Evolutionary conservation across 2,329 filamentous ascomycete species (phyloP), one percentile per base, ranked within the genome.

Genomic region (Coniella vitis): DNA sequence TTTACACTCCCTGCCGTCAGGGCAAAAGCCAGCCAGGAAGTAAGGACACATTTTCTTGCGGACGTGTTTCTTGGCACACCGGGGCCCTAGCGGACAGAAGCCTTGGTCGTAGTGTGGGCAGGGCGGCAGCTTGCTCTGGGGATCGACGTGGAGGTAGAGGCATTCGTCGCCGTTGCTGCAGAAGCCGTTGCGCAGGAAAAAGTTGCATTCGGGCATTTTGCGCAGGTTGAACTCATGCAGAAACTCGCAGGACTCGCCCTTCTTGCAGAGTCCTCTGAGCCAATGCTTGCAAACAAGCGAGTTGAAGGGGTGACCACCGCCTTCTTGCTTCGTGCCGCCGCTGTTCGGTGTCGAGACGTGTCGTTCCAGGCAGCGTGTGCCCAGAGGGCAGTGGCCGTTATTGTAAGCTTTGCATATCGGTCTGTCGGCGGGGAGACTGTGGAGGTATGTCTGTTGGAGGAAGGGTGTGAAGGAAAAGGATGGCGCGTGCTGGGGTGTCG

Each of bases 151-250:
- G 40, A 95, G 81, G 65, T 95, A 95, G 4, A 95, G 74, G 63
- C 93, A 98, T 69, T 98, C 93, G 67, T 97, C 91, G 57, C 91
- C 93, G 69, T 96, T 95, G 55, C 87, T 88, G 70, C 93, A 98
- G 66, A 94, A 96, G 48, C 89, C 89, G 63, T 93, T 95, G 53
- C 90, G 81, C 50, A 90, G 84, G 69, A 91, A 97, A 69, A 95
- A 95, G 63, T 95, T 95, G 71, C 93, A 98, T 71, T 97, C 93
- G 55, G 93, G 90, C 89, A 97, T 97, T 68, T 93, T 90, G 55
- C 93, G 84, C 58, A 98, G 79, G 70, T 98, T 97, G 74, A 96
- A 98, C 70, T 97, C 93, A 75, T 98, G 93, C 42, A 97, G 75
- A 62, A 97, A 98, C 72, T 98, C 93, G 81, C 93, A 98, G 58